Conservation (phyloP, 2,329 filamentous ascomycete genomes). For the Juglanconis oblonga region DNA sequence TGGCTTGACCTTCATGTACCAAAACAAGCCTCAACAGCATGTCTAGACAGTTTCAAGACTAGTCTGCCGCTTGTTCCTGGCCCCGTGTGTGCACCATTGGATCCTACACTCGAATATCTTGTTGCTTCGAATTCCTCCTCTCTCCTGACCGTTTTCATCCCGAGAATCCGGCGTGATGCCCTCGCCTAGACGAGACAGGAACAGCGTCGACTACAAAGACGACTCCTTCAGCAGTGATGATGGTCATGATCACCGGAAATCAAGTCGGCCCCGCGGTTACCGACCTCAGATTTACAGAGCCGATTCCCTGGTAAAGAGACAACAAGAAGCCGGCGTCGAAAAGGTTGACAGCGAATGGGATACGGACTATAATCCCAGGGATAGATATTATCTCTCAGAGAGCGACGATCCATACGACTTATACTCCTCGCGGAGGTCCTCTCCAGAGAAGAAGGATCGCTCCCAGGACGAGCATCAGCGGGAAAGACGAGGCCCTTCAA, state of each 20-base stretch:
- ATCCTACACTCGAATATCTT: not conserved
- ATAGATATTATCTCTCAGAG: slow-evolving; percentile 21
- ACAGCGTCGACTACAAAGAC: slow-evolving; percentile 5
- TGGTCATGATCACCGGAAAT: not conserved
- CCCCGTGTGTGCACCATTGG: not conserved
- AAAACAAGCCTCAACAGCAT: not conserved
- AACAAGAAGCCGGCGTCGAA: not conserved
- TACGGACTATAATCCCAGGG: slow-evolving; percentile 21
- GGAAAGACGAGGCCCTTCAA: slow-evolving; percentile 4
- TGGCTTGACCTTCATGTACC: not conserved
- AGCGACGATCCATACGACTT: slow-evolving; percentile 14
- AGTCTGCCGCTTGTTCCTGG: not conserved
- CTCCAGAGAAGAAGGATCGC: not conserved
- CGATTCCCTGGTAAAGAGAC: slow-evolving; percentile 11
- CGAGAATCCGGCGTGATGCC: slow-evolving; percentile 1
- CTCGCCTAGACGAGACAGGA: slow-evolving; percentile 8
- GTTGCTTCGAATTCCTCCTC: not conserved
- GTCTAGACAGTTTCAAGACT: not conserved
- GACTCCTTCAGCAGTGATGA: slow-evolving; percentile 12
- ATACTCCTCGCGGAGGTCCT: not conserved
- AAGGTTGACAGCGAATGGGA: slow-evolving; percentile 11
- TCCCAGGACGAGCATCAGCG: not conserved
- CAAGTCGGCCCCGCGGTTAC: slow-evolving; percentile 5
- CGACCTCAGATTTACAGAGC: slow-evolving; percentile 5
- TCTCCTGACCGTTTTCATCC: not conserved